These are phyloP conservation scores for Chalciporus sphaerocephalus DNA, from an alignment of 768 basidiomycete species.

Conservation along the genomic window DNA sequence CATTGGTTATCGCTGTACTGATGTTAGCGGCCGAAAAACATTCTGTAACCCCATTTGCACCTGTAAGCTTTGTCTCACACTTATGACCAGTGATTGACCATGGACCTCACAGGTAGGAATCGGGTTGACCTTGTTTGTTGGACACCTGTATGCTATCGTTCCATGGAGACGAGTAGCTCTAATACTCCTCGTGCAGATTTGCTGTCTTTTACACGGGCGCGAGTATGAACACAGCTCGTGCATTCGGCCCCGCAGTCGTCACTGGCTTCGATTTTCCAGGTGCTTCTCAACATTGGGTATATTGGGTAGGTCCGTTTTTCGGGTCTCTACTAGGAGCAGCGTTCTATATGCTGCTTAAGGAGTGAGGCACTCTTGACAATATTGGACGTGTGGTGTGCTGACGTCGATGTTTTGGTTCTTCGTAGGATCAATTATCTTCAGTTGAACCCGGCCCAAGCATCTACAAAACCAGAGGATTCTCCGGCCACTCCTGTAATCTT, in stretches of 20 bases:
- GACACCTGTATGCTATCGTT: conserved; percentile 46
- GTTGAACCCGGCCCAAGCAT: conserved; percentile 30
- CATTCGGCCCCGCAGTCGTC: conserved; percentile 67
- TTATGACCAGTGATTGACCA: conserved; percentile 5
- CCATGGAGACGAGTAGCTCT: neutral
- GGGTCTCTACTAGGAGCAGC: conserved; percentile 57
- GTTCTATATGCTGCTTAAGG: conserved; percentile 57
- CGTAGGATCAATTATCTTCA: conserved; percentile 27
- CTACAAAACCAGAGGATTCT: conserved; percentile 26
- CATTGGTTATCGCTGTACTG: conserved; percentile 58
- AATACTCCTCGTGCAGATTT: conserved; percentile 37
- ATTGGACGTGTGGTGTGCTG: neutral
- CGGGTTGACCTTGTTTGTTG: conserved; percentile 59
- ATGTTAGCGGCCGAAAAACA: conserved; percentile 75
- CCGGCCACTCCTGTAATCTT: conserved; percentile 18
- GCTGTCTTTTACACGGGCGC: conserved; percentile 62
- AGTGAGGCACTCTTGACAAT: conserved; percentile 28
- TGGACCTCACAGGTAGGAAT: conserved; percentile 47
- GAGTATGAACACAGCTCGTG: conserved; percentile 62
- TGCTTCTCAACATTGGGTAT: conserved; percentile 54
- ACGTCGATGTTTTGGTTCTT: conserved; percentile 1
- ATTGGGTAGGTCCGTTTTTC: conserved; percentile 68
- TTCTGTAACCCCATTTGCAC: conserved; percentile 59
- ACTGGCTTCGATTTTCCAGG: conserved; percentile 46
- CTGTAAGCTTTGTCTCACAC: conserved; percentile 34